Conservation (phyloP, 192 early-diverging fungal species). For the Allomyces macrogynus region DNA sequence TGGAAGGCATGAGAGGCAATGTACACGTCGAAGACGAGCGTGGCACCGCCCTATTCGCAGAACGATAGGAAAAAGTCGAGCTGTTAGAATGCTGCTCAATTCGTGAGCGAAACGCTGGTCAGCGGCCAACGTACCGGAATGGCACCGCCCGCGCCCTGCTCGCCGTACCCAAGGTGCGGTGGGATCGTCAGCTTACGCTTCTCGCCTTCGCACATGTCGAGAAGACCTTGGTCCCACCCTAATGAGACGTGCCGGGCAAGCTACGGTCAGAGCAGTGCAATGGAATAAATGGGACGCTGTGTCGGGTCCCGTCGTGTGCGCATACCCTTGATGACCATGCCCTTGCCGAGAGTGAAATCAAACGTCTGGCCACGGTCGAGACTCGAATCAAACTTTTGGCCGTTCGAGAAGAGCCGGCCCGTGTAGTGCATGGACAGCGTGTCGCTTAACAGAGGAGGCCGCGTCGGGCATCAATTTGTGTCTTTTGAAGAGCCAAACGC, state of each 20-base stretch:
- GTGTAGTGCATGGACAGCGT: constrained; percentile 56
- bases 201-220: constrained; percentile 63
- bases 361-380: constrained; percentile 41
- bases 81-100: neutral
- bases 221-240: constrained; percentile 54
- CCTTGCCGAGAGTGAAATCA: constrained; percentile 46
- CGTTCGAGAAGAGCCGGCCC: constrained; percentile 37
- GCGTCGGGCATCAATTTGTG: too few relatives aligned
- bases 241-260: too few relatives aligned
- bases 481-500: too few relatives aligned
- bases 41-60: constrained; percentile 11
- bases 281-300: too few relatives aligned
- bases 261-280: too few relatives aligned
- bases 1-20: too few relatives aligned
- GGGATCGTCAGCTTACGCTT: constrained; percentile 55
- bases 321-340: constrained; percentile 51
- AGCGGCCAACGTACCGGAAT: constrained; percentile 13
- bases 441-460: constrained; percentile 20
- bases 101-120: too few relatives aligned
- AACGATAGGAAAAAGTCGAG: neutral
- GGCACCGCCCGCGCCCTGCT: constrained; percentile 25
- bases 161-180: constrained; percentile 29
- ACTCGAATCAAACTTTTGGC: constrained; percentile 53
- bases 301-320: too few relatives aligned
- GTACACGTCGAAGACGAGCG: constrained; percentile 55